Conservation (phyloP, 73 alveolate species). For the Tetrahymena borealis region DNA sequence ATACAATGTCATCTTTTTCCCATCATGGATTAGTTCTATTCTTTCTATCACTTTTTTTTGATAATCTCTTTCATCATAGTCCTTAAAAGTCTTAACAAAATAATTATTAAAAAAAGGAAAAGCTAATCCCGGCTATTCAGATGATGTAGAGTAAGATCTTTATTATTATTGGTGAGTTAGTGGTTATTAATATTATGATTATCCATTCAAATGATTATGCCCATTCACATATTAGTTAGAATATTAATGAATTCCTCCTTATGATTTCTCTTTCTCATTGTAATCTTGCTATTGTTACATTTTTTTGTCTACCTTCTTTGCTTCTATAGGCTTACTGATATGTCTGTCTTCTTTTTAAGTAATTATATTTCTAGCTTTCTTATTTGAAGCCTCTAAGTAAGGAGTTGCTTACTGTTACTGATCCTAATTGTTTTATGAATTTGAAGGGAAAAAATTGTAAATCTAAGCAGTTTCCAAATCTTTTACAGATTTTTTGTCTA, state of each 20-base stretch:
- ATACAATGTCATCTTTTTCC: neutral
- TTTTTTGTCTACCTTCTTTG: neutral
- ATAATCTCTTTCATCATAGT: neutral
- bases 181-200: no score
- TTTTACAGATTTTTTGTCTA: neutral
- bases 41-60: neutral
- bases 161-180: no score
- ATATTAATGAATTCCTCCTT: no score
- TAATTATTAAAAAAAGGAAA: neutral
- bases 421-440: neutral
- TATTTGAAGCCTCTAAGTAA: neutral
- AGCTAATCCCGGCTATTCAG: neutral
- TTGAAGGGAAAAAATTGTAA: neutral
- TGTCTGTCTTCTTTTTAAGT: neutral
- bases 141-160: neutral
- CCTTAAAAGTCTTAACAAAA: neutral
- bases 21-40: neutral
- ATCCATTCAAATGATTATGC: no score
- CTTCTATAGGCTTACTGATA: neutral
- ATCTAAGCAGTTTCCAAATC: neutral
- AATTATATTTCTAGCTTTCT: neutral
- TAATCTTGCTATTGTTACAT: neutral
- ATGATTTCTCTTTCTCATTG: no score
- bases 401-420: neutral
- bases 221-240: no score